Base-by-base conservation (phyloP, 2,329 filamentous ascomycete species). In the Trichoderma sp. region DNA sequence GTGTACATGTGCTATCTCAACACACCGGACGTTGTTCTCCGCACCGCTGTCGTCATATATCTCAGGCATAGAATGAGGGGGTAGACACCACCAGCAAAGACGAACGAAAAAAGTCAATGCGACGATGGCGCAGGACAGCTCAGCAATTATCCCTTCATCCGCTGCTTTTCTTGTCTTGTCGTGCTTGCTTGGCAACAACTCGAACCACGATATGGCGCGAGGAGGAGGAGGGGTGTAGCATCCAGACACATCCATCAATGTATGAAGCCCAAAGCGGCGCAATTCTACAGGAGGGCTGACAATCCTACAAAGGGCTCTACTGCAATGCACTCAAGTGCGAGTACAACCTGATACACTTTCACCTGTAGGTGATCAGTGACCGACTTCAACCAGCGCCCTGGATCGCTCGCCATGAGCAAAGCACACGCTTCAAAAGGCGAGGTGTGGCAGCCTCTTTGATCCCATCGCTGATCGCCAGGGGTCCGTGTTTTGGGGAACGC, bases 391-490 rank as follows among this genome's bases (percentile, higher is more conserved):
- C 51, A 39, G 63, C 63, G 64, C 56, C 66, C 56, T 61, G 36
- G 66, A 69, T 69, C 66, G 60, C 60, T 36, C 6, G 30, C 32
- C 43, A 60, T n/a, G 8, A n/a, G 43, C n/a, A 39, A 15, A 15
- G 14, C 34, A 36, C 34, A 36, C 34, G 36, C 34, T 30, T 57
- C 26, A 26, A 36, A 60, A 39, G 21, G 32, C 34, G 62, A 67
- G 56, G 70, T 68, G 70, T 71, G 70, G 39, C 70, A 71, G 61
- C 70, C 57, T 34, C 28, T 30, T 32, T 34, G 28, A 60, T n/a
- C 57, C 32, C 70, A 71, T 66, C 36, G 63, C 62, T 65, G 70
- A 72, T 72, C 71, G 71, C 71, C 71, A 72, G 71, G 71, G 67
- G 71, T 71, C 56, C 24, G 63, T 47, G 15, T 32, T 39, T 30